Conservation (phyloP, 108 stramenopile genomes). For the Cyclotella kingstonii region DNA sequence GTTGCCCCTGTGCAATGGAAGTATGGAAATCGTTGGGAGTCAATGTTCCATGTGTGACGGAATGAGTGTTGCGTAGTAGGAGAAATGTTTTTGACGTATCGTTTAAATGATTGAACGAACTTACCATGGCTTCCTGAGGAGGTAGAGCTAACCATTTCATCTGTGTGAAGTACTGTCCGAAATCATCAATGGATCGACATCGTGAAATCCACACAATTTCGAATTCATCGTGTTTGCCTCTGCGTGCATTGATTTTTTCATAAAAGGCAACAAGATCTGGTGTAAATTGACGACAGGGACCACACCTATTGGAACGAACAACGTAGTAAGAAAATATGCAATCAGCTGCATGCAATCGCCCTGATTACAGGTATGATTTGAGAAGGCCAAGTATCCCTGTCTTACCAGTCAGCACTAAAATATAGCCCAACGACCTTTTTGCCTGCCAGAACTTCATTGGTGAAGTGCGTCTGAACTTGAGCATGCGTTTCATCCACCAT, state of each 20-base stretch:
- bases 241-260: conserved; percentile 73
- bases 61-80: not conserved
- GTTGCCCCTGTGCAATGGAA: conserved; percentile 45
- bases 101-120: not conserved
- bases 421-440: conserved; percentile 89
- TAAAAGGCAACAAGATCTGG: conserved; percentile 87
- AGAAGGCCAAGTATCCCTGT: too few relatives aligned
- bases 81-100: too few relatives aligned
- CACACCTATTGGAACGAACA: conserved; percentile 45
- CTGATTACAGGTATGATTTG: too few relatives aligned
- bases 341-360: not conserved
- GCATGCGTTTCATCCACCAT: conserved; percentile 71
- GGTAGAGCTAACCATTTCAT: conserved; percentile 90
- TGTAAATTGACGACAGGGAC: conserved; percentile 91
- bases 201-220: conserved; percentile 87
- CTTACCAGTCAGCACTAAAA: conserved; percentile 78
- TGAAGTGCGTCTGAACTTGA: conserved; percentile 64
- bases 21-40: not conserved
- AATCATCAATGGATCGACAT: conserved; percentile 77
- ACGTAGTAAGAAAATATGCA: not conserved
- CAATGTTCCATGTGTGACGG: not conserved
- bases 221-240: conserved; percentile 78
- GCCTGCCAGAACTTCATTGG: conserved; percentile 68
- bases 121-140: conserved; percentile 72
- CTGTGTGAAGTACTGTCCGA: conserved; percentile 85